Evolutionary conservation across 768 basidiomycete genomes (phyloP), one percentile per base, ranked within the genome.

Genomic region (Trametes meyenii): DNA sequence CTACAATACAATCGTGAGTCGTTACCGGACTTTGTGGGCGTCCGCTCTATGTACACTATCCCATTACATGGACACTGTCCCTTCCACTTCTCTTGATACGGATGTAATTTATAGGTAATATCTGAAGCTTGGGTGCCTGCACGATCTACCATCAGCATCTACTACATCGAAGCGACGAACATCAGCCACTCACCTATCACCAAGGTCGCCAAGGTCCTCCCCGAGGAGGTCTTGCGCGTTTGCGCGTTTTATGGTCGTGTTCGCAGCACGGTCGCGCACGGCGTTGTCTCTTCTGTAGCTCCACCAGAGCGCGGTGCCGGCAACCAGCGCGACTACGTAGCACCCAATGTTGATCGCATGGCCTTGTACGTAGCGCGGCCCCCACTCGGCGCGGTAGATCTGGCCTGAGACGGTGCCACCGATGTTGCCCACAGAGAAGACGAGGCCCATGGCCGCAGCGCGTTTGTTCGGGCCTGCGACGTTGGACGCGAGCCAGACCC

Each of bases 401-500:
- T 68, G 72, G 38, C 72, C 72, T 23, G 64, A 67, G 55, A 72
- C 61, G 21, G 68, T 53, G 29, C 74, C 72, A 38, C 73, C 73
- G 63, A 73, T 71, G 67, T 74, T 75, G 24, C 74, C 73, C 17
- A 73, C 43, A 14, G 67, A 67, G 67, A 73, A 74, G 63, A 74
- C 64, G 48, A 74, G 6, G n/a, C 71, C 74, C 26, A 67, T 70
- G 17, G 72, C 72, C 8, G 71, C 67, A 4, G 73, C 73, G 57
- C 73, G 71, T 64, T 72, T 71, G 58, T 70, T 70, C 26, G 67
- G 50, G 42, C 71, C 67, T 6, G 70, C 71, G 57, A 71, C 59
- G 61, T 72, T 72, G 35, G 61, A 50, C 26, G 68, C 50, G 40
- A 72, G 63, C 71, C 71, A 72, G 23, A 67, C 51, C 71, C 71